A percentile compares a stretch with the other conserved stretches of the same genome.
Evolutionary conservation across 2,329 filamentous ascomycete genomes (phyloP).

Genomic region (Alternaria sp.): DNA sequence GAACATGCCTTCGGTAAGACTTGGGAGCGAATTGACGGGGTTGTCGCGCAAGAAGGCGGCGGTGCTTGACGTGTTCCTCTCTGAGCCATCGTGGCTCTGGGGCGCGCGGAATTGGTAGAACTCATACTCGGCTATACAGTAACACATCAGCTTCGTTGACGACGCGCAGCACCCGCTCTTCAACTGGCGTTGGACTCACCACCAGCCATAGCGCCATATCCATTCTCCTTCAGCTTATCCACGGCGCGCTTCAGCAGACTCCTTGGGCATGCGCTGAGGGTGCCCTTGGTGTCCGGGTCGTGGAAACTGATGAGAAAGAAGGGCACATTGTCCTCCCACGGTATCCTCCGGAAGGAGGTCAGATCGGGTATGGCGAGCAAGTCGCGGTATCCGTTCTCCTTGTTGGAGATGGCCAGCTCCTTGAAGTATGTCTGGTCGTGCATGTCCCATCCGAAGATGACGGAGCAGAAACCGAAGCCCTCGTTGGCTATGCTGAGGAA

Average conservation of each 20-base stretch:
- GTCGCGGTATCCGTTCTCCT: slow-evolving; percentile 87
- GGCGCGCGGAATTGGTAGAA: slow-evolving; percentile 90
- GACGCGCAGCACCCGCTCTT: slow-evolving; percentile 19
- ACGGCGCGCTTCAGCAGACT: slow-evolving; percentile 73
- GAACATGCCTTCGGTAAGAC: slow-evolving; percentile 93
- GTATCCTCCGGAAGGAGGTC: slow-evolving; percentile 78
- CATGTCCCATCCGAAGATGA: slow-evolving; percentile 97
- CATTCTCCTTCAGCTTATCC: slow-evolving; percentile 69
- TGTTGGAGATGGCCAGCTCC: slow-evolving; percentile 86
- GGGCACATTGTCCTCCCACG: slow-evolving; percentile 86
- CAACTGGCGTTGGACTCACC: slow-evolving; percentile 62
- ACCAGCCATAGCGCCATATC: slow-evolving; percentile 87
- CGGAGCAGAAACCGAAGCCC: slow-evolving; percentile 92
- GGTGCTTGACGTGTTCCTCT: slow-evolving; percentile 70
- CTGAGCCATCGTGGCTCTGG: slow-evolving; percentile 52
- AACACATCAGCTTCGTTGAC: slow-evolving; percentile 26
- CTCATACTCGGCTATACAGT: slow-evolving; percentile 79
- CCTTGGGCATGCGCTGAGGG: slow-evolving; percentile 79
- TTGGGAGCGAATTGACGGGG: slow-evolving; percentile 73
- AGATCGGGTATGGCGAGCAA: slow-evolving; percentile 83
- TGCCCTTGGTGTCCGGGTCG: slow-evolving; percentile 76
- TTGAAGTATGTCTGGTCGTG: slow-evolving; percentile 88
- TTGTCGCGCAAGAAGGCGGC: slow-evolving; percentile 77
- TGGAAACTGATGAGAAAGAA: slow-evolving; percentile 85
- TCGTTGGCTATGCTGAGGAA: slow-evolving; percentile 81